Evolutionary conservation across 1,284 basidiomycete species (phyloP), one percentile per base, ranked within the genome.

Genomic region (Rhodotorula mucilaginosa): DNA sequence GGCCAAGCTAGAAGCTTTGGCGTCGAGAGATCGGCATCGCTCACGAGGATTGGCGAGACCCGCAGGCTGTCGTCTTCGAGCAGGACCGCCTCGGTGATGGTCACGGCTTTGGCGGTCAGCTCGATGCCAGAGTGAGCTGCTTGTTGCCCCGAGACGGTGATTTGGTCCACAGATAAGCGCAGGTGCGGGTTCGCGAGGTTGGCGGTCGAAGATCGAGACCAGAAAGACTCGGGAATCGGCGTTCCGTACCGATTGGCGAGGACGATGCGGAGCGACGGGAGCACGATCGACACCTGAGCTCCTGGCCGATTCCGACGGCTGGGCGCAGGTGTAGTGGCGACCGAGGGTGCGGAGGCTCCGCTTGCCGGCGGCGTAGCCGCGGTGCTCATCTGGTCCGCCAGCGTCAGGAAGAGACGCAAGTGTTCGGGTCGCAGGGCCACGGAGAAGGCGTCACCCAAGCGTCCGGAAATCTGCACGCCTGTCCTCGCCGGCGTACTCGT

Each of bases 101-200:
- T 74, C 18, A 82, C 70, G 62, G 80, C 77, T 65, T 80, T 79
- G 67, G 82, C 78, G 8, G 80, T 57, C 6, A 81, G 76, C 1
- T 76, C 64, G 19, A 79, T 79, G 2, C 70, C 58, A 13, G 80
- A 47, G 64, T 6, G 26, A n/a, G 60, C 44, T 6, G 23, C 7
- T 23, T 5, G 58, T 23, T 23, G 48, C 8, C 1, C 34, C 19
- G n/a, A 34, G 1, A 75, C 74, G 4, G 67, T 71, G 13, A 81
- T 58, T 3, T 61, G 68, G n/a, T 81, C 81, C 16, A 81, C 57
- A 0, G 75, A 73, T 2, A 82, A 54, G 39, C 80, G 80, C 18
- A 82, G 74, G 61, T 82, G 81, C 3, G 69, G 65, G 3, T 77
- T 79, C n/a, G 75, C 63, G 10, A 80, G 78, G 5, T 80, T 47